phyloP scores from a whole-genome alignment of 768 basidiomycete species.

The Xerocomus potaroensis region DNA sequence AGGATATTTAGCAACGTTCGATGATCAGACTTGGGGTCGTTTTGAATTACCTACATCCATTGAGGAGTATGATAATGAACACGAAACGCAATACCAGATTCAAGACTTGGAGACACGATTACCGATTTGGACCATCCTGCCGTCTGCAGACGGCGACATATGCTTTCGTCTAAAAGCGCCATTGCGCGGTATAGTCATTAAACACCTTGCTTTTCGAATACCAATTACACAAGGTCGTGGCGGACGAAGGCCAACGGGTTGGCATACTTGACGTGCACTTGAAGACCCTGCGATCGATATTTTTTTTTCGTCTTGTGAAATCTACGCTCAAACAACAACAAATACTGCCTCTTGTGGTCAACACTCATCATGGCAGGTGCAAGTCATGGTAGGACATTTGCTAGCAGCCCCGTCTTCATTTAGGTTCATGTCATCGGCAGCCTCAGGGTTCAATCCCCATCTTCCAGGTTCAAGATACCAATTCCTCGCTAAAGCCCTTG shows the following conservation, averaged over 20 bases:
- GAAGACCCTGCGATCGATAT: conserved; percentile 64
- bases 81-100: conserved; percentile 47
- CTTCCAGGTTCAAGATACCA: conserved; percentile 72
- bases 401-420: background rate
- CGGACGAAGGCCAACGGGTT: conserved; percentile 79
- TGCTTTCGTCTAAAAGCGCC: conserved; percentile 86
- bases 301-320: background rate
- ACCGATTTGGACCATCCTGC: conserved; percentile 96
- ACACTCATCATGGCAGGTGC: conserved; percentile 32
- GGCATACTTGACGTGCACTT: conserved; percentile 74
- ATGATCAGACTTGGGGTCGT: conserved; percentile 93
- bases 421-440: conserved; percentile 28
- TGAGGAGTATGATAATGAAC: background rate
- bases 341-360: conserved; percentile 21
- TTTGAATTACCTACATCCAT: conserved; percentile 42
- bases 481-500: conserved; percentile 79
- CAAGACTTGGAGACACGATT: conserved; percentile 92
- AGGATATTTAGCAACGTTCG: conserved; percentile 84
- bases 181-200: conserved; percentile 83
- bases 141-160: conserved; percentile 78
- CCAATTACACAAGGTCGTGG: conserved; percentile 46
- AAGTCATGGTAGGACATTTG: conserved; percentile 24
- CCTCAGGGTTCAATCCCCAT: conserved; percentile 85
- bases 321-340: conserved; percentile 23
- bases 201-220: conserved; percentile 10